phyloP scores from a whole-genome alignment of 495 filamentous ascomycete genomes.

The Neurospora intermedia region DNA sequence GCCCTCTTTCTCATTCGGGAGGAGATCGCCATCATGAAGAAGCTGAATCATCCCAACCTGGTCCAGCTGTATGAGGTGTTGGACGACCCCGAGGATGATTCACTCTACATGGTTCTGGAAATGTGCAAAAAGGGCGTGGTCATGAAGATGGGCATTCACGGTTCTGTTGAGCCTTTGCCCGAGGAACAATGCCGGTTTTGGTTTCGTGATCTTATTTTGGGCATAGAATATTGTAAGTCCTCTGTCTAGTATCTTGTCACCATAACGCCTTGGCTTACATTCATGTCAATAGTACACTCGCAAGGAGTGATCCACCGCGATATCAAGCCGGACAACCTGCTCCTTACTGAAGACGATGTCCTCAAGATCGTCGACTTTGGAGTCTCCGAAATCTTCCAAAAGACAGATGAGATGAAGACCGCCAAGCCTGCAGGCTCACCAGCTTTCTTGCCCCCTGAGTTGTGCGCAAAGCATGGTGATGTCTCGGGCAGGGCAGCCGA shows the following conservation, averaged over 20 bases:
- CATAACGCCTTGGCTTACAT: neutral
- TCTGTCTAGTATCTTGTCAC: neutral
- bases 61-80: conserved; percentile 89
- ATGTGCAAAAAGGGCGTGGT: conserved; percentile 98
- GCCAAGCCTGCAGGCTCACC: conserved; percentile 92
- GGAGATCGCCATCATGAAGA: conserved; percentile 99
- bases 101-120: conserved; percentile 95
- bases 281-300: conserved; percentile 53
- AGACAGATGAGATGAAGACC: conserved; percentile 78
- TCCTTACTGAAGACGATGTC: conserved; percentile 81
- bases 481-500: conserved; percentile 85
- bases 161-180: conserved; percentile 71
- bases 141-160: conserved; percentile 90
- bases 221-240: conserved; percentile 78
- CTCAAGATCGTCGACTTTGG: conserved; percentile 98
- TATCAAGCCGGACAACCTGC: conserved; percentile 95
- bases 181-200: conserved; percentile 76
- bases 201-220: conserved; percentile 93
- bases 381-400: conserved; percentile 97
- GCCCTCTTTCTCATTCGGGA: conserved; percentile 82
- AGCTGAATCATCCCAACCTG: conserved; percentile 85
- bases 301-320: conserved; percentile 95
- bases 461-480: conserved; percentile 82
- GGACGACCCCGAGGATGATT: conserved; percentile 91
- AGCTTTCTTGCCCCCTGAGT: conserved; percentile 86